Conservation (phyloP, 1,284 basidiomycete species). For the Cryptococcus jaspeensis region DNA sequence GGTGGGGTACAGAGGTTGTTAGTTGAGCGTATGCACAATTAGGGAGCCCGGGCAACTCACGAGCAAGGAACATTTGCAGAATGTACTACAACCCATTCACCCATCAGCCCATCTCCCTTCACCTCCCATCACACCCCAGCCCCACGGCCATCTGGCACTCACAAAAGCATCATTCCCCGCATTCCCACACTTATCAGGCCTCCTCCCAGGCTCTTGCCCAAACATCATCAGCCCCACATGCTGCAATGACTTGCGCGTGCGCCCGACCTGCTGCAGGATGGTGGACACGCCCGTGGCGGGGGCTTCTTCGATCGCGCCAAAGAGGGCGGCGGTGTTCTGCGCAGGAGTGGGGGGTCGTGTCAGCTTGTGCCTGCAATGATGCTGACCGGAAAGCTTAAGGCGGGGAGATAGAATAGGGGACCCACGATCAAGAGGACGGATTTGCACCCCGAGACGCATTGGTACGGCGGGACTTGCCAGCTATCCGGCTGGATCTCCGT, state of each 20-base stretch:
- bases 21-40: too few relatives aligned
- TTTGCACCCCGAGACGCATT: constrained; percentile 19
- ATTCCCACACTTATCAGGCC: constrained; percentile 26
- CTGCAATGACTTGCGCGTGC: constrained; percentile 21
- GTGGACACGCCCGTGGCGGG: not conserved
- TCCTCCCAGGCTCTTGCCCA: constrained; percentile 13
- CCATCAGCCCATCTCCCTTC: not conserved
- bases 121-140: too few relatives aligned
- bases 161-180: constrained; percentile 41
- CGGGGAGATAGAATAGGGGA: not conserved
- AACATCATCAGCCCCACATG: constrained; percentile 26
- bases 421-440: constrained; percentile 35
- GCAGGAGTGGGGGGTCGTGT: too few relatives aligned
- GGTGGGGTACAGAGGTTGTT: too few relatives aligned
- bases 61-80: constrained; percentile 23
- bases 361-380: too few relatives aligned
- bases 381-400: too few relatives aligned
- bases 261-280: not conserved
- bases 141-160: constrained; percentile 3
- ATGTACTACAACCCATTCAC: constrained; percentile 21
- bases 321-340: constrained; percentile 41
- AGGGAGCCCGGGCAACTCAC: constrained; percentile 11
- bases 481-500: constrained; percentile 19
- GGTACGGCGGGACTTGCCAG: constrained; percentile 25
- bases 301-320: constrained; percentile 31